phyloP scores from a whole-genome alignment of 2,329 filamentous ascomycete species.

The Coniella lustricola region DNA sequence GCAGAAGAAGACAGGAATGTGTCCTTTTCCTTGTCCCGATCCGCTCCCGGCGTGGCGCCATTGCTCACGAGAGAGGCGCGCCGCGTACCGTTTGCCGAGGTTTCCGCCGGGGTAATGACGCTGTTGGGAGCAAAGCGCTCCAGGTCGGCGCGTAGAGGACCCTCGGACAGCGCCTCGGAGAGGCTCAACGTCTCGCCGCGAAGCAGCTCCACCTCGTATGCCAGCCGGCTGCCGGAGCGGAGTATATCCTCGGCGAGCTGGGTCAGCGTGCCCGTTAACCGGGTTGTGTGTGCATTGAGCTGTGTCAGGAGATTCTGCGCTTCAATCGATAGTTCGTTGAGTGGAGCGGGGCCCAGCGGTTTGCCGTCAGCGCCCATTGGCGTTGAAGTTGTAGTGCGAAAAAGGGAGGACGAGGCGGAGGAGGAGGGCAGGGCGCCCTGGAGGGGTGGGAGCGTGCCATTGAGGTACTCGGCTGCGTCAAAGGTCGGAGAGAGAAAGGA shows the following conservation, averaged over 20 bases:
- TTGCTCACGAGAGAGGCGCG: slow-evolving; percentile 11
- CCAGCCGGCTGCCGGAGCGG: slow-evolving; percentile 76
- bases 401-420: slow-evolving; percentile 22
- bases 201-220: slow-evolving; percentile 90
- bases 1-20: no score
- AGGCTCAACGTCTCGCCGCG: slow-evolving; percentile 82
- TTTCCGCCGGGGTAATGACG: slow-evolving; percentile 22
- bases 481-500: slow-evolving; percentile 73
- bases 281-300: slow-evolving; percentile 79
- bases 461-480: slow-evolving; percentile 80
- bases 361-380: slow-evolving; percentile 22
- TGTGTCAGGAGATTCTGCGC: slow-evolving; percentile 81
- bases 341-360: slow-evolving; percentile 40
- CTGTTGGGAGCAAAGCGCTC: slow-evolving; percentile 60
- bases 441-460: slow-evolving; percentile 66
- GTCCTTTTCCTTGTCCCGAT: slow-evolving; percentile 9
- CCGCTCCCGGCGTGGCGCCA: slow-evolving; percentile 20
- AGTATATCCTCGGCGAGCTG: slow-evolving; percentile 93
- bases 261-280: slow-evolving; percentile 73
- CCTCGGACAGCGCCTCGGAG: slow-evolving; percentile 63
- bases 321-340: slow-evolving; percentile 72
- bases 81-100: slow-evolving; percentile 13
- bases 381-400: slow-evolving; percentile 8
- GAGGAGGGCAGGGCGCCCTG: slow-evolving; percentile 32
- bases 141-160: slow-evolving; percentile 59